Conservation (phyloP, 176 grass and related monocot species). For the Leersia perrieri region DNA sequence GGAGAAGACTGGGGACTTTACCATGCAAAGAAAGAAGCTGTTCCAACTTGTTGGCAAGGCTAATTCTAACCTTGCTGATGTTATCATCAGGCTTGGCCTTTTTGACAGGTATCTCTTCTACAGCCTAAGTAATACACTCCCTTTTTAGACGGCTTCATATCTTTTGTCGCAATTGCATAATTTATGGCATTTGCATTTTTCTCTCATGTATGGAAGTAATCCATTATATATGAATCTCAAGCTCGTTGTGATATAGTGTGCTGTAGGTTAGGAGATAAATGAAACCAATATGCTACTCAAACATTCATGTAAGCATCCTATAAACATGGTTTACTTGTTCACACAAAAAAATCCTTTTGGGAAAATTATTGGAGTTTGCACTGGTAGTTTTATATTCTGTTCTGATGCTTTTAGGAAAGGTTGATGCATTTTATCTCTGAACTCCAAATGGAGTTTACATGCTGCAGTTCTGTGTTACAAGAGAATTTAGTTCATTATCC, state of each 20-base stretch:
- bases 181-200: background rate
- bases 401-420: conserved; percentile 1
- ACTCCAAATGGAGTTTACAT: conserved; percentile 1
- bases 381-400: conserved; percentile 1
- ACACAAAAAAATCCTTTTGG: background rate
- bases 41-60: conserved; percentile 98
- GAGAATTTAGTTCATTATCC: background rate
- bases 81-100: conserved; percentile 90
- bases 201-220: conserved; percentile 9
- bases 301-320: background rate
- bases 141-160: background rate
- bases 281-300: background rate
- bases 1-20: conserved; percentile 89
- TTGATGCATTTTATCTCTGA: background rate
- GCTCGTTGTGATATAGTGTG: background rate
- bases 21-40: conserved; percentile 93
- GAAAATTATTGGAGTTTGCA: background rate
- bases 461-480: background rate
- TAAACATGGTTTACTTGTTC: background rate
- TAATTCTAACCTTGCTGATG: conserved; percentile 88
- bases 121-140: background rate
- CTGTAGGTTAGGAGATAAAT: background rate
- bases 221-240: background rate
- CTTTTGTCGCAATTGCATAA: background rate
- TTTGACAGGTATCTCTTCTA: conserved; percentile 68